Conservation (phyloP, 129 eudicot species). For the Lactuca saligna region DNA sequence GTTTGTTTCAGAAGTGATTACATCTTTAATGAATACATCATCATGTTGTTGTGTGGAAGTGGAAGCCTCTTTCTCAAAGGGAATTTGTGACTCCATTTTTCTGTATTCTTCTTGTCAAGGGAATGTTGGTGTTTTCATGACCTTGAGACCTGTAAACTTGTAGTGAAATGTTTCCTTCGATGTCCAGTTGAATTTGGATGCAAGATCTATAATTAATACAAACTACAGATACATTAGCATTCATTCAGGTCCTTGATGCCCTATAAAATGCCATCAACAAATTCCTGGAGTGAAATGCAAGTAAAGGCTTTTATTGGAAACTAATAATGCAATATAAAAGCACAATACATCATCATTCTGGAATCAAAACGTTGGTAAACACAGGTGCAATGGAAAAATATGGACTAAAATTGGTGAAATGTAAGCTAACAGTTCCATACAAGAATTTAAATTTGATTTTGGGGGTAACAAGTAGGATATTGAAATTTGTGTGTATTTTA, state of each 20-base stretch:
- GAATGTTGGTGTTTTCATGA: conserved; percentile 15
- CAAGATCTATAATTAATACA: background rate
- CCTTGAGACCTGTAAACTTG: background rate
- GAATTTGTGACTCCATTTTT: conserved; percentile 51
- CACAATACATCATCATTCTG: background rate
- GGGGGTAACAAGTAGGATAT: conserved; percentile 23
- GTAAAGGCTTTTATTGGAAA: background rate
- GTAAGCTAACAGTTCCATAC: background rate
- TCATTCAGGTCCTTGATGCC: background rate
- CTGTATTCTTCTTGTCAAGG: conserved; percentile 28
- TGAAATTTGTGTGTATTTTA: conserved; percentile 8
- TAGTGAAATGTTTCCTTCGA: conserved; percentile 1
- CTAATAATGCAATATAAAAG: background rate
- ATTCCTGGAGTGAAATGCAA: conserved; percentile 5
- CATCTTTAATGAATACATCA: conserved; percentile 30
- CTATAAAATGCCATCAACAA: conserved; percentile 4
- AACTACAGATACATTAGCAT: background rate
- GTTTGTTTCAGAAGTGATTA: conserved; percentile 38
- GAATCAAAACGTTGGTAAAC: conserved; percentile 6
- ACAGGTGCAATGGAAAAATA: background rate
- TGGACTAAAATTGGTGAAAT: background rate
- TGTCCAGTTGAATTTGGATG: background rate
- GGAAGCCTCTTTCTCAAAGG: conserved; percentile 32
- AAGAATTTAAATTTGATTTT: conserved; percentile 24
- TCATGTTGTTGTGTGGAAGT: conserved; percentile 11